Base-by-base conservation (phyloP, 2,329 filamentous ascomycete species). In the Daldinia eschscholtzii region DNA sequence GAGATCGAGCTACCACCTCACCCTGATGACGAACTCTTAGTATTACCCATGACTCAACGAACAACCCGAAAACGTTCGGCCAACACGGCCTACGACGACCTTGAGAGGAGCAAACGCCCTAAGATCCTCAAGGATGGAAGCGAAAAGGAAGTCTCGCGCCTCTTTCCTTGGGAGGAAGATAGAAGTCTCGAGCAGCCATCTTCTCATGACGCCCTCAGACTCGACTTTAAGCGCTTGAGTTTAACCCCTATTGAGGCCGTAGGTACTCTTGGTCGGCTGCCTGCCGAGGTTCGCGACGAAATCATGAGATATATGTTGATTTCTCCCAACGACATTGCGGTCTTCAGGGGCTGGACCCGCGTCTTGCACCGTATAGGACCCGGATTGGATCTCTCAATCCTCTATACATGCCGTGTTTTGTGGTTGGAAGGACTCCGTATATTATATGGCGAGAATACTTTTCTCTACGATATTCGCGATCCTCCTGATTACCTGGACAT, bases 361-460 rank as follows among this genome's bases (percentile, higher is more conserved):
- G 72, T 76, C 6, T 77, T 58, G 57, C 73, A 70, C 6, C 73
- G 76, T n/a, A 65, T 58, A 30, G 69, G 65, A 15, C 75, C 77
- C 1, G 68, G 70, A 0, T 78, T 85, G 0, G 65, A 80, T 7
- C 75, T 79, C 1, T 67, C 66, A 0, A 80, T 88, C 48, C 74
- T 87, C 26, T 59, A 67, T 2, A 77, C 76, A 1, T 83, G 80
- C 74, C 72, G 68, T 2, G 60, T 65, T 1, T 70, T 84, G 30
- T 78, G 78, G 35, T 6, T 53, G 0, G 83, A 86, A 72, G 82
- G 80, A 1, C 68, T 79, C 1, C 72, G 72, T 1, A 73, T 86
- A 4, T 77, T 88, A 0, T 88, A 85, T 64, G 81, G 83, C 2
- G 77, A 81, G 30, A 87, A 87, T 57, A 78, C 58, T 0, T 87